Evolutionary conservation across 1,139 yeast species (phyloP).

Genomic region (Zygosaccharomyces sapae): DNA sequence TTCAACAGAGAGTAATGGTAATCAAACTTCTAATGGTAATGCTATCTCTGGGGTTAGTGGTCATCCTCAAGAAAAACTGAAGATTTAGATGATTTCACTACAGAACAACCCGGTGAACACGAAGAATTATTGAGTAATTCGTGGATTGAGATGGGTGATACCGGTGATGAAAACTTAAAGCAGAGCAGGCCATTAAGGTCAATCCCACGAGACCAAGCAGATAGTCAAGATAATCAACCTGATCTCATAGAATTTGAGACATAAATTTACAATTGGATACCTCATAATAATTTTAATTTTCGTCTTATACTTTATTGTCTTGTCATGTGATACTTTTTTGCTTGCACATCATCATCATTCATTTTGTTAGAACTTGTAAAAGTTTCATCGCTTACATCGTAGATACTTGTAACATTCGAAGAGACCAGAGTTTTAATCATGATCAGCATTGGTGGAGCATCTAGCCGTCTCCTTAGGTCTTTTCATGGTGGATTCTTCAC

Average conservation of each 20-base stretch:
- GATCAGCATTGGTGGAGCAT: constrained; percentile 7
- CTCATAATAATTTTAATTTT: not conserved
- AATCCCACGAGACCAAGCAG: constrained; percentile 9
- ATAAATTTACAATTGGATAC: constrained; percentile 3
- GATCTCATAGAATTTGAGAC: constrained; percentile 19
- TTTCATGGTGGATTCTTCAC: constrained; percentile 21
- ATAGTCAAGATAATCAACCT: constrained; percentile 8
- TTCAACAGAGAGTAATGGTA: constrained; percentile 15
- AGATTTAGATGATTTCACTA: constrained; percentile 18
- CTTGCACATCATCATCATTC: not conserved
- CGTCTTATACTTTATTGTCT: not conserved
- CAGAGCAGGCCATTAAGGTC: constrained; percentile 13
- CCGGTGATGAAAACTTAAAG: constrained; percentile 5
- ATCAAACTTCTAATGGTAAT: constrained; percentile 5
- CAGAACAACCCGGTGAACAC: constrained; percentile 16
- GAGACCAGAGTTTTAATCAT: not conserved
- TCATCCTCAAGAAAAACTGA: constrained; percentile 14
- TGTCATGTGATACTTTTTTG: constrained; percentile 2
- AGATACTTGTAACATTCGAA: not conserved
- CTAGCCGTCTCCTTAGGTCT: constrained; percentile 9
- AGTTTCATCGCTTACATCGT: not conserved
- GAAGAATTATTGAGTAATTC: constrained; percentile 16
- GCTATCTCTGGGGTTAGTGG: constrained; percentile 5
- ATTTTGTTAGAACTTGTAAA: not conserved
- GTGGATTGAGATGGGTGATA: constrained; percentile 18